Evolutionary conservation across 2,329 filamentous ascomycete genomes (phyloP), one percentile per base, ranked within the genome.

Genomic region (Fusarium graminum): DNA sequence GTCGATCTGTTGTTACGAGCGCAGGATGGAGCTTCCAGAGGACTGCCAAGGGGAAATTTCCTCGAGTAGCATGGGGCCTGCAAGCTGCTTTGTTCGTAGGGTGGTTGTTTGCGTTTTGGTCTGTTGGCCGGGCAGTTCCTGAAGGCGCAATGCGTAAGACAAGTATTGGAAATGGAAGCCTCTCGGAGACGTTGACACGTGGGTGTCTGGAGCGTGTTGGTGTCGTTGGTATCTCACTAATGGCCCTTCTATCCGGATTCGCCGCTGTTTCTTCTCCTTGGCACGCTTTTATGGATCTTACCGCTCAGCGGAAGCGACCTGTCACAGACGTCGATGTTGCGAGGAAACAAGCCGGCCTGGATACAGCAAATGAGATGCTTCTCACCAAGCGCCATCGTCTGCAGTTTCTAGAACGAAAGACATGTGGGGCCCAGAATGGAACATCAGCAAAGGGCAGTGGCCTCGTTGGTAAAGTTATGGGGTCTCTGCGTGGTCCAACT

Each of bases 161-260:
- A 4, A 63, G 32, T 68, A 73, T 56, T 63, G 68, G 64, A 13
- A 68, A 66, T n/a, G 72, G 73, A 53, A 74, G 69, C 19, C 71
- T 79, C 14, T 74, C 80, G 40, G 76, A 78, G 51, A 72, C 69
- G 8, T 70, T 87, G 46, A 81, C 81, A 16, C 79, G 83, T 41
- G 87, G 83, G 10, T 89, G 86, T 66, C 79, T 90, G 34, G 87
- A 89, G 75, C 79, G 93, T 42, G 88, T 97, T 26, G 93, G 92
- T 13, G 90, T 97, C 39, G 92, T 96, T 64, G 93, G 93, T 5
- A 93, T 95, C 55, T 89, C 90, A 45, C 80, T 95, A 52, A 96
- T 97, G 92, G 93, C 92, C 16, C 84, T 94, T 14, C 81, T 97
- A n/a, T 92, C 92, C 8, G 93, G 93, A 0, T 97, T 96, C 72